Base-by-base conservation (phyloP, 371 early-diverging fungal genomes). In the Blakeslea trispora region DNA sequence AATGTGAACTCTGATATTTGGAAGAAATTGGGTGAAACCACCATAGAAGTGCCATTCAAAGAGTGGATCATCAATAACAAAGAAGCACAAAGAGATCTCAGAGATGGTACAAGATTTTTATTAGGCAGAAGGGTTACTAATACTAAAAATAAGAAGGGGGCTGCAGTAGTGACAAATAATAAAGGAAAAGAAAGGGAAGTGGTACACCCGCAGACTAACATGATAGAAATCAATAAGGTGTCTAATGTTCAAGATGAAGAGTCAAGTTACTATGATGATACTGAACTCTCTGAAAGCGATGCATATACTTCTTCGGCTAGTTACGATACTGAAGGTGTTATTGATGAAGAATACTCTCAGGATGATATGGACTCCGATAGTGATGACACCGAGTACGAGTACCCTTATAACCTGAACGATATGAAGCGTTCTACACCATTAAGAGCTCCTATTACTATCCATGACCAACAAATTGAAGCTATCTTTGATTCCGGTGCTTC, bases 401-500 rank as follows among this genome's bases (percentile, higher is more conserved):
- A 52, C 18, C 52, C 52, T 24, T 42, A 52, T 42, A 17, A 52
- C 15, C 14, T 42, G 10, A 42, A 52, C 19, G 31, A 13, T 17
- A 41, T 52, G 3, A 52, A n/a, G 14, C 23, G 31, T 10, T 15
- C 17, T 3, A 43, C 43, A 4, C 43, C 52, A 3, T 31, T 52
- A 18, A 42, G n/a, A 10, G 52, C 17, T 2, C 21, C 14, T 8
- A 31, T 19, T 6, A 41, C 18, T 1, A 52, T 52, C 8, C 15
- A 52, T 5, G 31, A 14, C 3, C 10, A 17, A 1, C 5, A 9
- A 17, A 28, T 52, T 3, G 5, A 13, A 15, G n/a, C 31, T 28
- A 13, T 52, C 3, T 28, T 52, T 15, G 52, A 52, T 42, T 5
- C 31, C 1, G 52, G 52, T 28, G 52, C 52, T 1, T 3, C 17